Percentiles rank a stretch among this genome's conserved stretches.
phyloP scores from a whole-genome alignment of 805 yeast genomes.

The Sugiyamaella floridensis region DNA sequence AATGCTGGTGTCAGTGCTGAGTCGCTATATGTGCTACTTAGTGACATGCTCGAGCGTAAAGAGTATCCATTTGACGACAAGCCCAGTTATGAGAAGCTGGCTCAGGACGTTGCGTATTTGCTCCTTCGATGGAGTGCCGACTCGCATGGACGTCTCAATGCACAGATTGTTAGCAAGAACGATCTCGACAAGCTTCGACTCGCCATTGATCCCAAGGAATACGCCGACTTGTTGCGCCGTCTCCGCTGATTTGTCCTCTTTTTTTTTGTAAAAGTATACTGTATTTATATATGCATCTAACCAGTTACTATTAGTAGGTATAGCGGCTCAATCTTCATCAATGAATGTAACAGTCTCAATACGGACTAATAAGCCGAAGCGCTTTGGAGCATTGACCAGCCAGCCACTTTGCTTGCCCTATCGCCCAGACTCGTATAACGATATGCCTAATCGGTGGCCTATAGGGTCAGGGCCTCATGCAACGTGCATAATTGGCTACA shows the following conservation, averaged over 20 bases:
- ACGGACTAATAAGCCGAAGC: no score
- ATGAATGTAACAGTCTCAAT: no score
- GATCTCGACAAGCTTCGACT: slow-evolving; percentile 5
- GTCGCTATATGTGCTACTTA: slow-evolving; percentile 23
- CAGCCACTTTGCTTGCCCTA: not conserved
- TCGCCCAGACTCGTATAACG: not conserved
- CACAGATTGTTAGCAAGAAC: slow-evolving; percentile 1
- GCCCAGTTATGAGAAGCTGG: slow-evolving; percentile 18
- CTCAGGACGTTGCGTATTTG: slow-evolving; percentile 24
- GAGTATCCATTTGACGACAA: slow-evolving; percentile 29
- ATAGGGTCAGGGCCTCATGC: not conserved
- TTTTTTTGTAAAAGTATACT: not conserved
- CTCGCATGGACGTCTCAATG: slow-evolving; percentile 5
- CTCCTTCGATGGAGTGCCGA: slow-evolving; percentile 20
- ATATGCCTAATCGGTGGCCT: not conserved
- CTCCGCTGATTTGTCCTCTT: not conserved
- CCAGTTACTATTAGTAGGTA: no score
- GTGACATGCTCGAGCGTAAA: slow-evolving; percentile 25
- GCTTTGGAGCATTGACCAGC: not conserved
- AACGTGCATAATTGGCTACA: not conserved
- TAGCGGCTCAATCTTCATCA: no score
- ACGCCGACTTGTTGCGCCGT: slow-evolving; percentile 2
- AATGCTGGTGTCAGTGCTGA: slow-evolving; percentile 30
- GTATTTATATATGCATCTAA: not conserved
- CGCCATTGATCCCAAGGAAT: slow-evolving; percentile 6